Evolutionary conservation across 23 red algal species (phyloP), one percentile per base, ranked within the genome.

Genomic region (Agarophyton chilense): DNA sequence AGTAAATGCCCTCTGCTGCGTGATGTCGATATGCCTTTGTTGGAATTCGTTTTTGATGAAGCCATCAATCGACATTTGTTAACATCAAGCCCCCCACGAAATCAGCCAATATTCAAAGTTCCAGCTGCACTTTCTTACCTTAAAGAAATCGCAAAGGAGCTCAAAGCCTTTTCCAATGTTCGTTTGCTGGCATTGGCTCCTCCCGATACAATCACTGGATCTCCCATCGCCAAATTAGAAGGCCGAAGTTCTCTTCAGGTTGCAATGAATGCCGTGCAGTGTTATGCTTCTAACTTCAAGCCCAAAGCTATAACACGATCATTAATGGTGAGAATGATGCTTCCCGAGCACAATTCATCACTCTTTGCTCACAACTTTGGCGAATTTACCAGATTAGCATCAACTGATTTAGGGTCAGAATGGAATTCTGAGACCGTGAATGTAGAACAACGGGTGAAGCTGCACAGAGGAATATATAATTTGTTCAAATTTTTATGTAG

Each of bases 31-130:
- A 28, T 29, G 19, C 35, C 51, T 22, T 34, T 89, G 54, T 22
- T 89, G 18, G 46, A 79, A 26, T 51, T 52, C 26, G 45, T 89
- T 50, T 89, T 89, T 53, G 85, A 89, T 38, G 51, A 66, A 39
- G 73, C 85, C 45, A 89, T 89, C 41, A 89, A 89, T 51, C 47
- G 85, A 62, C 85, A 89, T 47, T 56, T 89, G 32, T 50, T 89
- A 55, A 89, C 85, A 56, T 89, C 85, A 45, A 73, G 22, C 4
- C 85, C 85, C 31, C 85, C 85, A 43, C 68, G 85, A 50, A 78
- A 52, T 26, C 66, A 68, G n/a, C 53, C 85, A 45, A 17, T 89
- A 50, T 89, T 89, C 18, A 53, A 89, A 11, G 41, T 60, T 71
- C 40, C 63, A 47, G 22, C 85, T 22, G 85, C 85, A 16, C 67